Conservation (phyloP, 2,329 filamentous ascomycete species). For the Scolecobasidium constrictum region DNA sequence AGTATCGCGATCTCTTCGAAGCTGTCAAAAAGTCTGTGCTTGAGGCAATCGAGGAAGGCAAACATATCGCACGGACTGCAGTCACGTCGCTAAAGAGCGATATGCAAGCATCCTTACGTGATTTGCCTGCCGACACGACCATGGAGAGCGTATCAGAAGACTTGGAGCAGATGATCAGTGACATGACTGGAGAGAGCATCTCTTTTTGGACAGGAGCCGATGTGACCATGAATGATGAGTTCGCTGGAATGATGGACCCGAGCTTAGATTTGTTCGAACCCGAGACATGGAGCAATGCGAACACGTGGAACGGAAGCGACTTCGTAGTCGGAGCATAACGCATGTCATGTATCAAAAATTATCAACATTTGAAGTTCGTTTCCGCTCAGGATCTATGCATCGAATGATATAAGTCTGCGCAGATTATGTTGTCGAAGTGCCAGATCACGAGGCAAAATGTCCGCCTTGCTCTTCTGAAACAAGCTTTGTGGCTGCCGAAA, state of each 20-base stretch:
- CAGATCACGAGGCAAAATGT: no score
- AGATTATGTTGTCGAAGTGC: no score
- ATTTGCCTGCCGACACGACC: neutral
- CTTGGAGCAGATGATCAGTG: conserved; percentile 4
- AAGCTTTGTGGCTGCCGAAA: no score
- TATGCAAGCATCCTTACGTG: neutral
- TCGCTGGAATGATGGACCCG: neutral
- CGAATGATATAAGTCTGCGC: no score
- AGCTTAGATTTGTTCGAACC: neutral
- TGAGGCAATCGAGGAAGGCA: conserved; percentile 7
- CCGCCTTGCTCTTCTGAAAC: no score
- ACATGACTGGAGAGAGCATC: conserved; percentile 1
- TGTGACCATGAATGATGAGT: neutral
- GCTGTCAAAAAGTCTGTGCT: conserved; percentile 8
- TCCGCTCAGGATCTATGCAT: neutral
- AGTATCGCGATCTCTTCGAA: conserved; percentile 9
- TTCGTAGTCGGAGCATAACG: neutral
- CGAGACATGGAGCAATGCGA: neutral
- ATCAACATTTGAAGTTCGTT: neutral
- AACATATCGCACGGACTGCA: conserved; percentile 1
- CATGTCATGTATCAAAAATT: neutral
- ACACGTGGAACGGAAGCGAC: neutral
- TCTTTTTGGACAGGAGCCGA: neutral
- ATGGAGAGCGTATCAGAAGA: neutral
- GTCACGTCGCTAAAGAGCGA: conserved; percentile 3